Conservation (phyloP, 2,329 filamentous ascomycete genomes). For the Colletotrichum destructivum region DNA sequence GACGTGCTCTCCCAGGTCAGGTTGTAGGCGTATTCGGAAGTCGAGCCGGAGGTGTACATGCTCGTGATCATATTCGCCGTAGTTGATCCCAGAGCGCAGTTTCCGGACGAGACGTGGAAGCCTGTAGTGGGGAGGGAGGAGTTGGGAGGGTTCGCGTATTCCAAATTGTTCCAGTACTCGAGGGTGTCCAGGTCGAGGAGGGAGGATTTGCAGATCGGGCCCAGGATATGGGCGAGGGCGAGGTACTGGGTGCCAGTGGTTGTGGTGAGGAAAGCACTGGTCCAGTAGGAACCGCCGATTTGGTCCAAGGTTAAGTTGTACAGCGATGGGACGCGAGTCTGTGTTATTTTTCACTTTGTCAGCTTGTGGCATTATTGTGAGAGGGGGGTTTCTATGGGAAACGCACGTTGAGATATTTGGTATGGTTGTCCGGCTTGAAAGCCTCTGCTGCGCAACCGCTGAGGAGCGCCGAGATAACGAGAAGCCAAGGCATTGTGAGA, state of each 20-base stretch:
- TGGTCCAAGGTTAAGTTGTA: neutral
- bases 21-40: neutral
- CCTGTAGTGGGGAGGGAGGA: neutral
- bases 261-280: constrained; percentile 7
- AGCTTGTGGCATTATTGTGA: neutral
- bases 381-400: no score
- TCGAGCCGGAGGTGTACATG: neutral
- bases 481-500: neutral
- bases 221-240: constrained; percentile 5
- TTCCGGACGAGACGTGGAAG: neutral
- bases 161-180: neutral
- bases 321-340: neutral
- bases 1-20: constrained; percentile 3
- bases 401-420: neutral
- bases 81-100: constrained; percentile 9
- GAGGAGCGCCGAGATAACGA: neutral
- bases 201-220: constrained; percentile 15
- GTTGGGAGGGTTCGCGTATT: neutral
- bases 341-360: neutral
- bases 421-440: neutral
- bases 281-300: constrained; percentile 6
- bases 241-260: constrained; percentile 4
- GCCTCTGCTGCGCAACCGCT: neutral
- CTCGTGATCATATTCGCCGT: neutral
- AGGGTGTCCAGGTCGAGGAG: constrained; percentile 1